Evolutionary conservation across 805 yeast genomes (phyloP).

Genomic region (Myxozyma neglecta): DNA sequence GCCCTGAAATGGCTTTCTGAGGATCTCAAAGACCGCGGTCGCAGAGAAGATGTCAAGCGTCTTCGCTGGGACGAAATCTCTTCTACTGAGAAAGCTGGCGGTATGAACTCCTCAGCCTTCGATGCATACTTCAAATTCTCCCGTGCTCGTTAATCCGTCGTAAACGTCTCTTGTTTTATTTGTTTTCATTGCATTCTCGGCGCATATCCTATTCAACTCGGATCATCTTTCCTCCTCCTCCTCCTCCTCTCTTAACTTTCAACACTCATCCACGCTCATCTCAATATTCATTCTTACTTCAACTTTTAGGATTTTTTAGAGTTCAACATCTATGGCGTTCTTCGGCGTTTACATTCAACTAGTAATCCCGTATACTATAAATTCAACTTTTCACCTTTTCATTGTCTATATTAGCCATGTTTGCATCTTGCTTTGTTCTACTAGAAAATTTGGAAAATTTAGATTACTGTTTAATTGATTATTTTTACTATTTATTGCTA

Average conservation of each 20-base stretch:
- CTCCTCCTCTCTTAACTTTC: too few relatives aligned
- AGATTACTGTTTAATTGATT: too few relatives aligned
- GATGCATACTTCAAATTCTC: constrained; percentile 31
- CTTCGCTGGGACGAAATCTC: constrained; percentile 59
- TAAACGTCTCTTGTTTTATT: not conserved
- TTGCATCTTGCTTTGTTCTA: too few relatives aligned
- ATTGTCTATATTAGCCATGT: too few relatives aligned
- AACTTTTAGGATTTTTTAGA: not conserved
- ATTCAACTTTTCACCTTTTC: not conserved
- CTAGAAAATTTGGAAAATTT: too few relatives aligned
- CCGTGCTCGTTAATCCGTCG: constrained; percentile 20
- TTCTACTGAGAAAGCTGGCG: constrained; percentile 32
- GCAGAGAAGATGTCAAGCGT: constrained; percentile 48
- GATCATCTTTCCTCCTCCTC: too few relatives aligned
- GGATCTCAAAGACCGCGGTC: constrained; percentile 54
- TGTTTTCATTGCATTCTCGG: not conserved
- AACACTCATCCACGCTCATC: too few relatives aligned
- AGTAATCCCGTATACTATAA: not conserved
- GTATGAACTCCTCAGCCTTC: constrained; percentile 22
- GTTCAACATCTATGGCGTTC: constrained; percentile 1
- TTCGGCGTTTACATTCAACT: not conserved
- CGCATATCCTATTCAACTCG: not conserved
- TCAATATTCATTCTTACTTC: too few relatives aligned
- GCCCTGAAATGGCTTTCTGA: constrained; percentile 42
- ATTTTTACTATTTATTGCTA: too few relatives aligned